Conservation (phyloP, 805 yeast genomes). For the Wickerhamiella musiphila region DNA sequence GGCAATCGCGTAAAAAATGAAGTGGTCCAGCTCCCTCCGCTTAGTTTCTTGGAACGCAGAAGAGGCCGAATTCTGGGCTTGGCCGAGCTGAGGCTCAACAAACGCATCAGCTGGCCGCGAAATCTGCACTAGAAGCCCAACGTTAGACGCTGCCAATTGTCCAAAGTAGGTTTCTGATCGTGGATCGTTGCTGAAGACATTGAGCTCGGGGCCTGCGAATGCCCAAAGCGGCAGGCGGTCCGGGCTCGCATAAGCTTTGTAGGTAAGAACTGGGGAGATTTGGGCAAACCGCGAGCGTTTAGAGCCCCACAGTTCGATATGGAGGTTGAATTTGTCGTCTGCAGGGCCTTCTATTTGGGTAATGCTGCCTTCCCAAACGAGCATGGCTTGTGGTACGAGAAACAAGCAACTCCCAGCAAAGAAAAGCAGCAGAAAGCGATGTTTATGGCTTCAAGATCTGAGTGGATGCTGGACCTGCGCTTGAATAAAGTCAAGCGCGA, state of each 20-base stretch:
- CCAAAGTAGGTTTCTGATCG: constrained; percentile 6
- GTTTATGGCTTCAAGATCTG: too few relatives aligned
- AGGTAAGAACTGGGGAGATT: neutral
- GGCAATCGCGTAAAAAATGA: constrained; percentile 9
- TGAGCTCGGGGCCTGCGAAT: constrained; percentile 10
- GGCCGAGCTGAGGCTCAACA: too few relatives aligned
- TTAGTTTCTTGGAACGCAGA: too few relatives aligned
- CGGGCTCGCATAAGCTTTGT: constrained; percentile 3
- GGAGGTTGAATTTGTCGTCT: neutral
- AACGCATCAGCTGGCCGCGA: too few relatives aligned
- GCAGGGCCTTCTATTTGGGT: neutral
- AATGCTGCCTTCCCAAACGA: neutral
- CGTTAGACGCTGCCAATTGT: constrained; percentile 7
- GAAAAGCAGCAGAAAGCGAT: too few relatives aligned
- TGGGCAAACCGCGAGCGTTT: neutral
- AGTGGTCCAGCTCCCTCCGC: constrained; percentile 9
- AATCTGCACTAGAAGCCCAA: constrained; percentile 1
- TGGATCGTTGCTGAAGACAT: constrained; percentile 7
- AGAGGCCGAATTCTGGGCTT: too few relatives aligned
- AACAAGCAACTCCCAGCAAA: too few relatives aligned
- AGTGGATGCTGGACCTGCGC: too few relatives aligned
- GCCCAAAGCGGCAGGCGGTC: constrained; percentile 9
- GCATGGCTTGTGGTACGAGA: too few relatives aligned
- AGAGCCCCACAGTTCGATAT: neutral
- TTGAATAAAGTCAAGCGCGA: too few relatives aligned